Percentiles rank a stretch among this genome's conserved stretches.
These are phyloP conservation scores for Oxytropis ochrocephala DNA, from an alignment of 306 rosid genomes.

Conservation along the genomic window DNA sequence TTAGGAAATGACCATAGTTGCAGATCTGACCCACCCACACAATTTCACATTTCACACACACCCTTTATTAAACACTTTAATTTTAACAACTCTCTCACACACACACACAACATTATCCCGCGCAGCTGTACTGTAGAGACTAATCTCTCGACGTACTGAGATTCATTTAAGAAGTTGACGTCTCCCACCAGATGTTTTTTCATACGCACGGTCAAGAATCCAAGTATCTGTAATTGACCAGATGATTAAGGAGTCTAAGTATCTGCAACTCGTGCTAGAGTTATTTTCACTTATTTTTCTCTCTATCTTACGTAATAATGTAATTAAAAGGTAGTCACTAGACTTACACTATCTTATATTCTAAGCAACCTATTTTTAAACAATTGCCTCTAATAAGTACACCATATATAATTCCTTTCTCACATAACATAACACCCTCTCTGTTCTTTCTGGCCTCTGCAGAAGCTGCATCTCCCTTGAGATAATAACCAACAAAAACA, in stretches of 20 bases:
- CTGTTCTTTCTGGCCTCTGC: slow-evolving; percentile 11
- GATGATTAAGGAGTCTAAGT: no score
- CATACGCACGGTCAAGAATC: no score
- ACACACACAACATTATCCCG: not conserved
- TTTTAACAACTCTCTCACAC: slow-evolving; percentile 25
- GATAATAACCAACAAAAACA: slow-evolving; percentile 19
- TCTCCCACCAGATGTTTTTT: no score
- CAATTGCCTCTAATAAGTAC: slow-evolving; percentile 12
- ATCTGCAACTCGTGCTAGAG: no score
- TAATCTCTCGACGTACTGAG: no score
- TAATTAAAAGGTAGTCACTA: slow-evolving; percentile 27
- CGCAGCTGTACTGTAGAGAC: no score
- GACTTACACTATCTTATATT: slow-evolving; percentile 10
- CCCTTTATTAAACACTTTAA: not conserved
- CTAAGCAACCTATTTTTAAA: slow-evolving; percentile 30
- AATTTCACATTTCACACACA: slow-evolving; percentile 20
- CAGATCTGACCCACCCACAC: slow-evolving; percentile 51
- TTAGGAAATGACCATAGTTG: slow-evolving; percentile 25
- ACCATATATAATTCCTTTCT: slow-evolving; percentile 21
- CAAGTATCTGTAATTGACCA: no score
- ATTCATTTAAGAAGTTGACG: no score
- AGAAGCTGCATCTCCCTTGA: slow-evolving; percentile 26
- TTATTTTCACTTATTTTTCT: not conserved
- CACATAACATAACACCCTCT: slow-evolving; percentile 17
- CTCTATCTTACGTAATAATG: slow-evolving; percentile 35